phyloP scores from a whole-genome alignment of 257 asterid genomes.

The Linaria vulgaris region DNA sequence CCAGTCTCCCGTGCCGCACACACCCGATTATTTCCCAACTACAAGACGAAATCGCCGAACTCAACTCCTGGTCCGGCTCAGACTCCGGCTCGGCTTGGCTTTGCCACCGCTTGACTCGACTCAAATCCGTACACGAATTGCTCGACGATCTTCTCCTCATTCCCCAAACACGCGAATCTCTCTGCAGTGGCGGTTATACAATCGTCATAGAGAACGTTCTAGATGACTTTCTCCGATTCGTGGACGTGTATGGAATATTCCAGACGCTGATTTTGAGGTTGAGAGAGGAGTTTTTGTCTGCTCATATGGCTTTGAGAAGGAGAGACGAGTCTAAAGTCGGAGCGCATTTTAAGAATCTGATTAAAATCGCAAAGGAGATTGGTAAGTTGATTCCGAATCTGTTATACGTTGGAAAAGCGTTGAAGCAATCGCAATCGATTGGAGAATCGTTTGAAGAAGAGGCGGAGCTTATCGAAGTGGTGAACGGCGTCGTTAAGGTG shows the following conservation, averaged over 20 bases:
- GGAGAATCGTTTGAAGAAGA: slow-evolving; percentile 34
- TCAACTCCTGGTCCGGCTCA: slow-evolving; percentile 41
- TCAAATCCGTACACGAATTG: slow-evolving; percentile 63
- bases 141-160: slow-evolving; percentile 82
- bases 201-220: slow-evolving; percentile 75
- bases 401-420: slow-evolving; percentile 36
- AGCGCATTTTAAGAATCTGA: slow-evolving; percentile 37
- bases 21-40: slow-evolving; percentile 74
- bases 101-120: slow-evolving; percentile 52
- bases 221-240: slow-evolving; percentile 64
- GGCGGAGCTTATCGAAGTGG: slow-evolving; percentile 43
- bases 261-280: slow-evolving; percentile 53
- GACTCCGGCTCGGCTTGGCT: slow-evolving; percentile 48
- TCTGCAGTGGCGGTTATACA: slow-evolving; percentile 36
- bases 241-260: slow-evolving; percentile 70
- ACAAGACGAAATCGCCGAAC: slow-evolving; percentile 45
- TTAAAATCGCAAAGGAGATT: slow-evolving; percentile 57
- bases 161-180: slow-evolving; percentile 69
- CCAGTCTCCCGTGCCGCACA: slow-evolving; percentile 77
- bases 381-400: slow-evolving; percentile 27
- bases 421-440: not conserved
- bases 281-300: slow-evolving; percentile 58
- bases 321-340: slow-evolving; percentile 43
- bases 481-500: slow-evolving; percentile 46
- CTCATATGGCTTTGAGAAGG: slow-evolving; percentile 57